phyloP scores from a whole-genome alignment of 352 stramenopile genomes.

The Globisporangium paddicum region DNA sequence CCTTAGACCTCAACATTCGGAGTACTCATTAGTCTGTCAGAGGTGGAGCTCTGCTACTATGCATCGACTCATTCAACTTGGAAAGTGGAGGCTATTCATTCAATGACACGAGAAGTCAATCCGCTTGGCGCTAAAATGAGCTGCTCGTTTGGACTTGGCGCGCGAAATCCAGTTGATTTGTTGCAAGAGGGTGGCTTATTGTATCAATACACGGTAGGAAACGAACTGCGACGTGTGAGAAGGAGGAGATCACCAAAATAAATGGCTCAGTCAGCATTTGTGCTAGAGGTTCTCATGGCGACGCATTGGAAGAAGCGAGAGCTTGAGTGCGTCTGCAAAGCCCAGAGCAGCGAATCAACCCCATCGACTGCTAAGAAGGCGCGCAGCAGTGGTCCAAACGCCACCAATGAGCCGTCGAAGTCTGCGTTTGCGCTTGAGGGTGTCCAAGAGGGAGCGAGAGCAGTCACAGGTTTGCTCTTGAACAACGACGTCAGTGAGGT shows the following conservation, averaged over 20 bases:
- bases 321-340: background rate
- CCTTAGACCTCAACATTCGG: too few relatives aligned
- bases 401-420: background rate
- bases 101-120: background rate
- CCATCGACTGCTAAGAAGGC: background rate
- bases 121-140: background rate
- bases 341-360: background rate
- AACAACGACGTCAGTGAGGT: background rate
- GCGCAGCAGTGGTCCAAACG: background rate
- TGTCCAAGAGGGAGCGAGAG: slow-evolving; percentile 20
- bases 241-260: background rate
- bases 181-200: background rate
- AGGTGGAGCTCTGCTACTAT: too few relatives aligned
- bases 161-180: background rate
- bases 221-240: background rate
- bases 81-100: background rate
- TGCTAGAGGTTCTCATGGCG: background rate
- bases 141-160: background rate
- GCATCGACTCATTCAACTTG: background rate
- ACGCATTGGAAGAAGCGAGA: background rate
- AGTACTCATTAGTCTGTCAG: too few relatives aligned
- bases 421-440: slow-evolving; percentile 6
- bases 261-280: background rate
- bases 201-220: background rate
- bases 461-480: background rate